Base-by-base conservation (phyloP, 192 early-diverging fungal species). In the Backusella morwellensis region DNA sequence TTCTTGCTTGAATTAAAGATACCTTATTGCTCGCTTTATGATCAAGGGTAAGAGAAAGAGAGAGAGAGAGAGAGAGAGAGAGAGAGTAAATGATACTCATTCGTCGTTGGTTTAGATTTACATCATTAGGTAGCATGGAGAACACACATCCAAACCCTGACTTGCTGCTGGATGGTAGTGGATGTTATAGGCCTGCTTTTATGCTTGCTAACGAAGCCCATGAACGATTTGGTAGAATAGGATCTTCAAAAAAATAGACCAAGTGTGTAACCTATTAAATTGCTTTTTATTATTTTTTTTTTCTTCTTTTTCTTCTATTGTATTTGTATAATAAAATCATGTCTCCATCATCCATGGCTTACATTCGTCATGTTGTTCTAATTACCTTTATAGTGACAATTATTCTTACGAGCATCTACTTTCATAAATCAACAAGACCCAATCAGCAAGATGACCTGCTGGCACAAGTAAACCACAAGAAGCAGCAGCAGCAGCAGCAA, bases 11-110 rank as follows among this genome's bases (percentile, higher is more conserved):
- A 68, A 21, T 82, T 93, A 29, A 85, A 84, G 14, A 87, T 97
- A 38, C 91, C 89, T 63, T 97, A 97, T 82, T 99, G 97, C 84
- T 84, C 84, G 0, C 86, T 98, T 63, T 99, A 99, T 75, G 95
- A 99, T 77, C 77, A 90, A 78, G 95, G 93, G 93, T 93, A 85
- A 82, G 67, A 68, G 42, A 38, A 3, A 21, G 21, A 59, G 15
- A 8, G 15, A 15, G 26, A 38, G 38, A 6, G 14, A 14, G 40
- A 38, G 38, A 82, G 69, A 68, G 42, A 38, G 12, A 59, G 15
- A 8, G 15, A 15, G 41, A 38, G 38, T 32, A 40, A 40, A 40
- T 40, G 38, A 12, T 50, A 50, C 8, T 50, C 19, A 44, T 66
- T 8, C 59, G 50, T 56, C 1, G 0, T 68, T 19, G 32, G 44